Evolutionary conservation across 208 protist species (phyloP).

Genomic region (Plasmodiophora brassicae): DNA sequence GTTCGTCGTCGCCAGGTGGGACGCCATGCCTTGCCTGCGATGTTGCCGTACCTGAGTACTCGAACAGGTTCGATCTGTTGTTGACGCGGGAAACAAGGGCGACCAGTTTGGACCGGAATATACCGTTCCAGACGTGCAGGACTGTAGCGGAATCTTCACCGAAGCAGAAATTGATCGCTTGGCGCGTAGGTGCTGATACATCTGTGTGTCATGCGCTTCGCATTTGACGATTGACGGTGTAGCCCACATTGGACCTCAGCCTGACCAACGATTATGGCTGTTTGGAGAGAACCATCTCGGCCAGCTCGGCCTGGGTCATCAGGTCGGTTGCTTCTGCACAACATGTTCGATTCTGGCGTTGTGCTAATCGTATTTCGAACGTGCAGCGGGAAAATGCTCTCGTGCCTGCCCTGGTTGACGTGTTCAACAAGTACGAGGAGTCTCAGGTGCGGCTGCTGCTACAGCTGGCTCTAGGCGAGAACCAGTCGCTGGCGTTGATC

Average conservation of each 20-base stretch:
- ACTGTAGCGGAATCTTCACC: background rate
- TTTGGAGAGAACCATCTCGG: conserved; percentile 7
- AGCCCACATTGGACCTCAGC: background rate
- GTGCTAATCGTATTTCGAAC: too few relatives aligned
- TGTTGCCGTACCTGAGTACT: background rate
- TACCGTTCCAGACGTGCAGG: background rate
- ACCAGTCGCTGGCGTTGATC: background rate
- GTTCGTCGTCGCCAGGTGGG: background rate
- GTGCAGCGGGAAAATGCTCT: background rate
- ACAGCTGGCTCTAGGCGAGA: background rate
- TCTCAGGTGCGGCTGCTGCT: background rate
- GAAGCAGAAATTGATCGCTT: background rate
- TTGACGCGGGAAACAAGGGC: background rate
- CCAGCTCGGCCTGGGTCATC: conserved; percentile 14
- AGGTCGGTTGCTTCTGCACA: too few relatives aligned
- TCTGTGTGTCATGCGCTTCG: background rate
- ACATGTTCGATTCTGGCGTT: too few relatives aligned
- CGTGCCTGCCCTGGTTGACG: background rate
- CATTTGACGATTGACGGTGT: background rate
- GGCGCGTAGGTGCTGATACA: background rate
- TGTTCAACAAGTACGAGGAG: background rate
- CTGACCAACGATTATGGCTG: background rate
- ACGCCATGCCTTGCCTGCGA: background rate
- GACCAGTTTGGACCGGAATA: background rate
- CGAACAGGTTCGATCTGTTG: background rate